phyloP scores from a whole-genome alignment of 495 filamentous ascomycete genomes.

The Penicillium bovifimosum region DNA sequence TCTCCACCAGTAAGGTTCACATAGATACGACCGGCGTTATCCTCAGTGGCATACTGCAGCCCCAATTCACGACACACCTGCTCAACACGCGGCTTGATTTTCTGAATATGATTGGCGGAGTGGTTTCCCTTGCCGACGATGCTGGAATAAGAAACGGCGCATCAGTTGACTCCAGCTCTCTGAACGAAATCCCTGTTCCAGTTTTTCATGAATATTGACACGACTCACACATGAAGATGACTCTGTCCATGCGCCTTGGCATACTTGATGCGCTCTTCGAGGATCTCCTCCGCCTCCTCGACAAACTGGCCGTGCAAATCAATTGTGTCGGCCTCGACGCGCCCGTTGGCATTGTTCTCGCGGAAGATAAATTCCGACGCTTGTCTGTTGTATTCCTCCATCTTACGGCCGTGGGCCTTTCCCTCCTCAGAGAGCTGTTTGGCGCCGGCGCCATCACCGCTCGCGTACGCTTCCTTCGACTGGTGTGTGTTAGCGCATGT shows the following conservation, averaged over 20 bases:
- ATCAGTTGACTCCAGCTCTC: not conserved
- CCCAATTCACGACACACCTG: slow-evolving; percentile 76
- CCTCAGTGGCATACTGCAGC: slow-evolving; percentile 74
- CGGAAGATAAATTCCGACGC: slow-evolving; percentile 92
- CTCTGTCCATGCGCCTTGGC: slow-evolving; percentile 64
- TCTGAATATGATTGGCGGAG: slow-evolving; percentile 69
- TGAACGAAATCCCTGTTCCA: not conserved
- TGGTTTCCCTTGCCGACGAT: slow-evolving; percentile 97
- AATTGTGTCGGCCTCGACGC: slow-evolving; percentile 74
- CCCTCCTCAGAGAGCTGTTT: slow-evolving; percentile 78
- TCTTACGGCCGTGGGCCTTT: slow-evolving; percentile 71
- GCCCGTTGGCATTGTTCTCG: slow-evolving; percentile 73
- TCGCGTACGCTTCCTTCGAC: slow-evolving; percentile 74
- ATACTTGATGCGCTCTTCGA: slow-evolving; percentile 74
- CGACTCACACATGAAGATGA: slow-evolving; percentile 65
- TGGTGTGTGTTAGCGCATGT: slow-evolving; percentile 25
- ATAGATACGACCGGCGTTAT: slow-evolving; percentile 82
- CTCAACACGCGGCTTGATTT: slow-evolving; percentile 88
- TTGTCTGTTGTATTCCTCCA: slow-evolving; percentile 79
- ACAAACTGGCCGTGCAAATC: slow-evolving; percentile 93
- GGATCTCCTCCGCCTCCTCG: slow-evolving; percentile 85
- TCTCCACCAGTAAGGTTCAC: slow-evolving; percentile 59
- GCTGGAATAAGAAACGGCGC: slow-evolving; percentile 23
- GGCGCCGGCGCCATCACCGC: slow-evolving; percentile 71
- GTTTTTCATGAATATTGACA: not conserved